Base-by-base conservation (phyloP, 2,329 filamentous ascomycete genomes). In the Talaromyces islandicus region DNA sequence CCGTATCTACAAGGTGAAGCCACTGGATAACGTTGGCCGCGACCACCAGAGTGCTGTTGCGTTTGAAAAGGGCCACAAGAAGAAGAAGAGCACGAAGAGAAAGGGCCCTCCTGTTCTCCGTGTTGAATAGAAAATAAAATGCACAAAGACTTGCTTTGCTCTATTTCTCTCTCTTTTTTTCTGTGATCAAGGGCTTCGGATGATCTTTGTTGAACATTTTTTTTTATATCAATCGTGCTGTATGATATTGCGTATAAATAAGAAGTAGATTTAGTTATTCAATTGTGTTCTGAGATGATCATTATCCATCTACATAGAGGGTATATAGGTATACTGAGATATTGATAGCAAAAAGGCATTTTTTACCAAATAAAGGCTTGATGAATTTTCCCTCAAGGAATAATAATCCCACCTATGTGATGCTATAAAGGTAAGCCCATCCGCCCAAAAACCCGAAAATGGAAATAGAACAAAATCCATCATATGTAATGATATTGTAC, bases 1-100 rank as follows among this genome's bases (percentile, higher is more conserved):
- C 73, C 86, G 94, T 65, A 97, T 99, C 72, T 99, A 97, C 84
- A 99, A 99, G 84, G 94, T 99, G 79, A 99, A 99, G 82, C 92
- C 96, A 70, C 87, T 97, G 62, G 94, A 99, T 80, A 97, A 97
- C 75, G 82, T 99, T 66, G 93, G 92, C 59, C 87, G 94, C 73
- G 91, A 96, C 69, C 93, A 97, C 73, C 85, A 85, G 65, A 83
- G 79, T 66, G 85, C 84, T 1, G 77, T 80, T 56, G 75, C 78
- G 50, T 79, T 81, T 69, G 80, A 82, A 60, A 78, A 77, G 57
- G 81, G 80, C 21, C 77, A 80, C 62, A 83, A 82, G 73, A 81
- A 80, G 70, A 80, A 78, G 71, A 78, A 78, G 67, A 73, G 76
- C 55, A 69, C 71, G 11, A 79, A 78, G 66, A 71, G 71, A 64